Conservation (phyloP, 352 stramenopile genomes). For the Phytopythium sindhum region DNA sequence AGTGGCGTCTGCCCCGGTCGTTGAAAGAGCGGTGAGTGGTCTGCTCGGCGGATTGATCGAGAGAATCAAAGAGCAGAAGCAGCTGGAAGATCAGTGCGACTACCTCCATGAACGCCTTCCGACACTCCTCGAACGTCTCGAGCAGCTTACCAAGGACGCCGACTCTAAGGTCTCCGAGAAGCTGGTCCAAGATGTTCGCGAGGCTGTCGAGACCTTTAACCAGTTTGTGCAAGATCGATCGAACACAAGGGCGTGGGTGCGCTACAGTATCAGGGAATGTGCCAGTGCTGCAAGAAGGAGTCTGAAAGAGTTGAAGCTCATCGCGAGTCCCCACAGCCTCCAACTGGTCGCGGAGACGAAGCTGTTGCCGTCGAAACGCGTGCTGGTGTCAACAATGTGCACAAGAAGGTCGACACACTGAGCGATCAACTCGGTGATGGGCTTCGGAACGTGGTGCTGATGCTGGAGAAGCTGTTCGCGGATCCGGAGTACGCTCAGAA, state of each 20-base stretch:
- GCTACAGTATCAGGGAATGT: background rate
- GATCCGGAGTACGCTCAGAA: background rate
- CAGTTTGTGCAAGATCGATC: background rate
- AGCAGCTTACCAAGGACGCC: background rate
- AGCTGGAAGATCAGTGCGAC: conserved; percentile 7
- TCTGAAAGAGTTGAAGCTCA: background rate
- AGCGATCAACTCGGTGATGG: background rate
- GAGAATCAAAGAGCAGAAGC: background rate
- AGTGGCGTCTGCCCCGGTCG: background rate
- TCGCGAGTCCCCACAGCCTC: background rate
- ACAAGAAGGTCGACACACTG: background rate
- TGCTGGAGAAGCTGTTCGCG: background rate
- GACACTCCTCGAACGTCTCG: background rate
- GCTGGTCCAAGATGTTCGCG: background rate
- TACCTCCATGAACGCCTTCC: background rate
- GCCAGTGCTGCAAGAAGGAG: too few relatives aligned
- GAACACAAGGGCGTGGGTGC: background rate
- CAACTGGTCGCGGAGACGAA: background rate
- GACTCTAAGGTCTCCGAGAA: background rate
- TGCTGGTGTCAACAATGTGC: background rate
- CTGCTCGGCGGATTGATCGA: background rate
- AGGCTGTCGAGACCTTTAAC: background rate
- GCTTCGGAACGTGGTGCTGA: background rate
- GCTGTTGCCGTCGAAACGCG: background rate
- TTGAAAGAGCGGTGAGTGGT: background rate